Percentiles rank a stretch among this genome's conserved stretches.
These are phyloP conservation scores for Neostapfia colusana DNA, from an alignment of 176 grass and related monocot genomes.

Conservation along the genomic window DNA sequence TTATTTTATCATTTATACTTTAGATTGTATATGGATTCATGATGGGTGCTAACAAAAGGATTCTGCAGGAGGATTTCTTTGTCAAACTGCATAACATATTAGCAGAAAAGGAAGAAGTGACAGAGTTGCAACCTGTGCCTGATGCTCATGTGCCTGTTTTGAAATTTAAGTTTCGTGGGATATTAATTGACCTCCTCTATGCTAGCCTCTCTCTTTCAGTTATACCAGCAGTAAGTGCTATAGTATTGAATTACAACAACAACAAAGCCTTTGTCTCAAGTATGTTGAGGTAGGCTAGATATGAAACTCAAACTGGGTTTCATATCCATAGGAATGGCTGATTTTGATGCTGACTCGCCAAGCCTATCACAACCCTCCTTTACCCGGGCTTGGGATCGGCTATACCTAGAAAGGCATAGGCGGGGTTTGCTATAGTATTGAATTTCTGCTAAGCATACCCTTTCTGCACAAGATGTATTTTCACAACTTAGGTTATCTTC, in stretches of 20 bases:
- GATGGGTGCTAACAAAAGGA: slow-evolving; percentile 22
- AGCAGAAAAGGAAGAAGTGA: slow-evolving; percentile 70
- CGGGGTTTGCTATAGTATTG: too few relatives aligned
- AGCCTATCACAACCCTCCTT: too few relatives aligned
- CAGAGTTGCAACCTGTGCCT: slow-evolving; percentile 86
- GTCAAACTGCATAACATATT: slow-evolving; percentile 71
- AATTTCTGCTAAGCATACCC: not conserved
- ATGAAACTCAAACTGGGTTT: too few relatives aligned
- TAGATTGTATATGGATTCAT: slow-evolving; percentile 16
- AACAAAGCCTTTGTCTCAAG: too few relatives aligned
- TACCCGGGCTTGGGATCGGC: too few relatives aligned
- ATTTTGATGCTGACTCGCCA: too few relatives aligned
- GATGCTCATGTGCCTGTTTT: slow-evolving; percentile 95
- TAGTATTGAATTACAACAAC: slow-evolving; percentile 28
- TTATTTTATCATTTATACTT: slow-evolving; percentile 27
- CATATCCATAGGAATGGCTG: too few relatives aligned
- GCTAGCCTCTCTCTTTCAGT: slow-evolving; percentile 91
- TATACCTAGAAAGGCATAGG: too few relatives aligned
- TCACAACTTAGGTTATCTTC: slow-evolving; percentile 26
- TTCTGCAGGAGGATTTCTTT: slow-evolving; percentile 92
- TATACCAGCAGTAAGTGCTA: slow-evolving; percentile 70
- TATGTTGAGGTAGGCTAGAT: too few relatives aligned
- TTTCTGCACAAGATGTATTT: slow-evolving; percentile 11
- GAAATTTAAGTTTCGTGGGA: slow-evolving; percentile 90
- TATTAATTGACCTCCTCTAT: slow-evolving; percentile 95